phyloP scores from a whole-genome alignment of 192 early-diverging fungal genomes.

The Mortierella alpina region DNA sequence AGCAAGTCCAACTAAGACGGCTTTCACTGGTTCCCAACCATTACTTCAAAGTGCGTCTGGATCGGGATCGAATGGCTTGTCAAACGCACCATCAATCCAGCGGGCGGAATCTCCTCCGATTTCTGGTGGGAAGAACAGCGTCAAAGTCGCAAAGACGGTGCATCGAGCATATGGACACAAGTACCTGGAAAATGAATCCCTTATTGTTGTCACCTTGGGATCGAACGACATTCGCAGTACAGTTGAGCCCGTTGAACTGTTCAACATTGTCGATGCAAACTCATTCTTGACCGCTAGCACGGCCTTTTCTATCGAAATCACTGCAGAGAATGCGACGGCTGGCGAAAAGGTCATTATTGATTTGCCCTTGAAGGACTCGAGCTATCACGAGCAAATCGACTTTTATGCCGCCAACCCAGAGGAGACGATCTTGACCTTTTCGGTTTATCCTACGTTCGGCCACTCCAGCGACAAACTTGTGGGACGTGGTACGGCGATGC shows the following conservation, averaged over 20 bases:
- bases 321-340: slow-evolving; percentile 66
- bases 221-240: slow-evolving; percentile 66
- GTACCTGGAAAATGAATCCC: slow-evolving; percentile 66
- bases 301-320: slow-evolving; percentile 65
- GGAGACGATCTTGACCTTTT: slow-evolving; percentile 65
- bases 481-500: slow-evolving; percentile 66
- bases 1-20: slow-evolving; percentile 17
- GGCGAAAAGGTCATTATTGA: slow-evolving; percentile 68
- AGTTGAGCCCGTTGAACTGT: slow-evolving; percentile 58
- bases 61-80: neutral
- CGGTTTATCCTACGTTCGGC: slow-evolving; percentile 68
- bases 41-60: slow-evolving; percentile 1
- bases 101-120: slow-evolving; percentile 14
- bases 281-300: slow-evolving; percentile 44
- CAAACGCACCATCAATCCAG: slow-evolving; percentile 17
- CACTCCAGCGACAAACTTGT: slow-evolving; percentile 56
- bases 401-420: slow-evolving; percentile 62
- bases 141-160: slow-evolving; percentile 47
- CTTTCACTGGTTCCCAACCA: neutral
- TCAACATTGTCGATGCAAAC: slow-evolving; percentile 32
- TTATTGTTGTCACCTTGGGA: slow-evolving; percentile 75
- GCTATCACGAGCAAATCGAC: slow-evolving; percentile 67
- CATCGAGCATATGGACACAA: slow-evolving; percentile 71
- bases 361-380: slow-evolving; percentile 61
- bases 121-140: slow-evolving; percentile 23